Conservation (phyloP, 352 stramenopile genomes). For the Phytophthora multivora region DNA sequence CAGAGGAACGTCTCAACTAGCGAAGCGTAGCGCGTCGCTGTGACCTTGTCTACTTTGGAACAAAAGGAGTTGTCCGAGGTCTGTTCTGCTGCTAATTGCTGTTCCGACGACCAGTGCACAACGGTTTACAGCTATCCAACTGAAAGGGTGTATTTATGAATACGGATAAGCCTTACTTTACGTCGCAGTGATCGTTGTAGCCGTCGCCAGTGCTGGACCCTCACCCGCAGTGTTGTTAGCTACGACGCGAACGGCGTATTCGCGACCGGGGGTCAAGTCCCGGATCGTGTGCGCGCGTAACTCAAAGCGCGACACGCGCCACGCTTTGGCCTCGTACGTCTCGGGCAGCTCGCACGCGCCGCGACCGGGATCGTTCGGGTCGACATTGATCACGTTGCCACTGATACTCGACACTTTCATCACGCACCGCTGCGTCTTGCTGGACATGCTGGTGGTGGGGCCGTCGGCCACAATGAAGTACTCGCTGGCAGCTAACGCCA, state of each 20-base stretch:
- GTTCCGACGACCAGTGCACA: background rate
- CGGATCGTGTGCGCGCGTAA: conserved; percentile 58
- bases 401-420: conserved; percentile 32
- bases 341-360: conserved; percentile 48
- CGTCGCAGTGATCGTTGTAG: conserved; percentile 22
- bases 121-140: too few relatives aligned
- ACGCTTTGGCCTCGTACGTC: conserved; percentile 59
- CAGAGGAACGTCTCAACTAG: background rate
- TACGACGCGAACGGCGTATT: conserved; percentile 70
- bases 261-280: conserved; percentile 65
- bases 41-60: background rate
- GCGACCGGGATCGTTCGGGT: conserved; percentile 20
- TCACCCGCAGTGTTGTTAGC: conserved; percentile 45
- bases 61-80: background rate
- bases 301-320: conserved; percentile 66
- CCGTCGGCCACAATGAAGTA: conserved; percentile 79
- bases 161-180: too few relatives aligned
- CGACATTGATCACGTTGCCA: conserved; percentile 37
- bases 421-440: conserved; percentile 47
- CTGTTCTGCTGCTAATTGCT: background rate
- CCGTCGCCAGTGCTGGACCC: conserved; percentile 36
- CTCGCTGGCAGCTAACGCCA: conserved; percentile 31
- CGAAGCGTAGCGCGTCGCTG: too few relatives aligned
- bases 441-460: conserved; percentile 11
- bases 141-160: too few relatives aligned